phyloP scores from a whole-genome alignment of 2,329 filamentous ascomycete species.

The Exophiala sp. region DNA sequence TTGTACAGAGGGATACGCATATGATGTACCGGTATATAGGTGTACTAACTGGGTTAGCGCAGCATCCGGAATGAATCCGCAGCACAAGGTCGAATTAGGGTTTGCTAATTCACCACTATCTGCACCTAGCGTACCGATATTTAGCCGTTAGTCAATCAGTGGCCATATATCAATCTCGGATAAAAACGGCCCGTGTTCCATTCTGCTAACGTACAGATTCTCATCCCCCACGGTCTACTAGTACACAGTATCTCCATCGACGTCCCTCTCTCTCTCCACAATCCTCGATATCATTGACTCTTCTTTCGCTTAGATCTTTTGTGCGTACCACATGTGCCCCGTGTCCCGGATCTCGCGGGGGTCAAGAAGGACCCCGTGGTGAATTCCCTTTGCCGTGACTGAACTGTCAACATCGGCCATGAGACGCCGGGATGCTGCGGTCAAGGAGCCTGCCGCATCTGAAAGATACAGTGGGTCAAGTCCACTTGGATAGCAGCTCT shows the following conservation, averaged over 20 bases:
- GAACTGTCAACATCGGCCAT: neutral
- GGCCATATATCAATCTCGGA: neutral
- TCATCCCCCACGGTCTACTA: too few species aligned
- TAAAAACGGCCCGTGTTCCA: neutral
- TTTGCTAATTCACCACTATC: neutral
- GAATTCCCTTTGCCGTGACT: too few species aligned
- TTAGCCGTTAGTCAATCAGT: slow-evolving; percentile 2
- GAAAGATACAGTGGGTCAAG: neutral
- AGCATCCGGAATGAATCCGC: too few species aligned
- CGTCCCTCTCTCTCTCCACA: neutral
- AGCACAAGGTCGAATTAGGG: neutral
- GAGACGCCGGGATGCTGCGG: neutral
- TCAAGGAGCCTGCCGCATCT: neutral
- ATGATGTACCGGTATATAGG: too few species aligned
- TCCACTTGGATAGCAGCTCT: neutral
- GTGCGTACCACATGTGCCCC: too few species aligned
- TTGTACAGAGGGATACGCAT: too few species aligned
- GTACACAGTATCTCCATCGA: too few species aligned
- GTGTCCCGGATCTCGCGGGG: too few species aligned
- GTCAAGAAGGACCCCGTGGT: too few species aligned
- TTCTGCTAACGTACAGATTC: neutral
- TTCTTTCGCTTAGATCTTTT: too few species aligned
- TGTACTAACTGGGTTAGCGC: too few species aligned
- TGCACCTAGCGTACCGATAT: slow-evolving; percentile 3
- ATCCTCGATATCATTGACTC: neutral